A percentile compares a stretch with the other conserved stretches of the same genome.
phyloP scores from a whole-genome alignment of 495 filamentous ascomycete species.

The Clohesyomyces aquaticus region DNA sequence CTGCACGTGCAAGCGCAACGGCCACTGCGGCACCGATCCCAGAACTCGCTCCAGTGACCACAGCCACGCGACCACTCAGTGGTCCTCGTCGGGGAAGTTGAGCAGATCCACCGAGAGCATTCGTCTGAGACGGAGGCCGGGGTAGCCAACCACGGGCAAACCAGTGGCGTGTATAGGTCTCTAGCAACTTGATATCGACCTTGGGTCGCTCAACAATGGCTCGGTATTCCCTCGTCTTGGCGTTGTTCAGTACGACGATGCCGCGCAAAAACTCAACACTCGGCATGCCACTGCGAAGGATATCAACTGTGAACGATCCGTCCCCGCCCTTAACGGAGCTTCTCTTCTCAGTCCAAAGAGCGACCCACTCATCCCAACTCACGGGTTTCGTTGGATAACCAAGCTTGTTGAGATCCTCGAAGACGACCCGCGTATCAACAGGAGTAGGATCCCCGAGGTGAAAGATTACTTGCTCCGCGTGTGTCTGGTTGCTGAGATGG shows the following conservation, averaged over 20 bases:
- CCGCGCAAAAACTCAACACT: constrained; percentile 61
- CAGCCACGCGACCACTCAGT: constrained; percentile 58
- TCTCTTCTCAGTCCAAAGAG: constrained; percentile 63
- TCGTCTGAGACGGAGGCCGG: constrained; percentile 53
- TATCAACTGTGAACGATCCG: constrained; percentile 58
- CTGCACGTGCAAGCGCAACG: constrained; percentile 51
- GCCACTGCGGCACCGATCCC: constrained; percentile 60
- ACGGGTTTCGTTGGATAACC: constrained; percentile 65
- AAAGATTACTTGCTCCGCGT: constrained; percentile 58
- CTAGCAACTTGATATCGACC: constrained; percentile 62
- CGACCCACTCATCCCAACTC: constrained; percentile 66
- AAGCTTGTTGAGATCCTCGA: constrained; percentile 59
- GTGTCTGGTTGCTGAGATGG: constrained; percentile 59
- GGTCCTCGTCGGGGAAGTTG: constrained; percentile 50
- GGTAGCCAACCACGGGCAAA: constrained; percentile 70
- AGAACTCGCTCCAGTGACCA: constrained; percentile 60
- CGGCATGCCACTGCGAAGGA: constrained; percentile 60
- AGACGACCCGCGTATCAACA: constrained; percentile 58
- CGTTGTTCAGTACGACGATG: constrained; percentile 66
- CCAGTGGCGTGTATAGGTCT: constrained; percentile 71
- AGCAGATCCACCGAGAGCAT: constrained; percentile 44
- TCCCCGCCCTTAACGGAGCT: constrained; percentile 61
- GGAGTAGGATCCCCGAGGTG: constrained; percentile 70
- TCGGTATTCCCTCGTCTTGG: constrained; percentile 59
- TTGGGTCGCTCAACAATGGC: constrained; percentile 61